Percentiles rank a stretch among this genome's conserved stretches.
Conservation (phyloP, 805 yeast genomes). For the Wickerhamiella nectarea region DNA sequence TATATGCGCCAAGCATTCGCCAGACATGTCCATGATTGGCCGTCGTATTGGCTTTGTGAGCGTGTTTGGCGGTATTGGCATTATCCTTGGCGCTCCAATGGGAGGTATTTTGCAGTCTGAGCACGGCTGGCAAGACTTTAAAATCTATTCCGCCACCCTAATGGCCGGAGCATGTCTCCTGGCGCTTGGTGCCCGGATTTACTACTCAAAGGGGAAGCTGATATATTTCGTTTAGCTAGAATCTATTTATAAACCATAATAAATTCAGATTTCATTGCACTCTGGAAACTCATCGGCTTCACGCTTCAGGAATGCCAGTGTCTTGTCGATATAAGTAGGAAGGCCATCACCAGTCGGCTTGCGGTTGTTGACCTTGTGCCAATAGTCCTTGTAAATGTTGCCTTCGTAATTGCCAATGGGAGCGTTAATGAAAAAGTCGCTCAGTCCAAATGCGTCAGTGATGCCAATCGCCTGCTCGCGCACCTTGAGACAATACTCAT, state of each 20-base stretch:
- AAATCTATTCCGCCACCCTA: conserved; percentile 8
- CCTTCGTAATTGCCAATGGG: conserved; percentile 74
- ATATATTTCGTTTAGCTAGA: background rate
- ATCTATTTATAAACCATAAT: no score
- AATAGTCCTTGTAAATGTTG: conserved; percentile 69
- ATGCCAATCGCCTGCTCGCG: conserved; percentile 62
- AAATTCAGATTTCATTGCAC: conserved; percentile 13
- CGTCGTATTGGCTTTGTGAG: conserved; percentile 48
- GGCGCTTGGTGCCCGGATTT: background rate
- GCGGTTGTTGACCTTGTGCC: conserved; percentile 45
- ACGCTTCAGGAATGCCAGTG: conserved; percentile 24
- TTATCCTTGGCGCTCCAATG: conserved; percentile 23
- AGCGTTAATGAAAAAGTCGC: conserved; percentile 70
- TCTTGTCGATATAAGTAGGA: conserved; percentile 38
- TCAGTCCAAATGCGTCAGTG: conserved; percentile 72
- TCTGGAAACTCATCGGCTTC: conserved; percentile 11
- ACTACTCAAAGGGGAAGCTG: background rate
- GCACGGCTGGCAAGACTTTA: conserved; percentile 18
- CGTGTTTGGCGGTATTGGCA: conserved; percentile 39
- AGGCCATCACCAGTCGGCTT: conserved; percentile 30
- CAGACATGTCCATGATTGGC: conserved; percentile 21
- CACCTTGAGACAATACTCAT: conserved; percentile 34
- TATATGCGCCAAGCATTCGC: conserved; percentile 21
- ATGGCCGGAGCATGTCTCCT: conserved; percentile 1
- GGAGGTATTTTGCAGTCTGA: conserved; percentile 20